Evolutionary conservation across 768 basidiomycete species (phyloP).

Genomic region (Lactarius sanguifluus): DNA sequence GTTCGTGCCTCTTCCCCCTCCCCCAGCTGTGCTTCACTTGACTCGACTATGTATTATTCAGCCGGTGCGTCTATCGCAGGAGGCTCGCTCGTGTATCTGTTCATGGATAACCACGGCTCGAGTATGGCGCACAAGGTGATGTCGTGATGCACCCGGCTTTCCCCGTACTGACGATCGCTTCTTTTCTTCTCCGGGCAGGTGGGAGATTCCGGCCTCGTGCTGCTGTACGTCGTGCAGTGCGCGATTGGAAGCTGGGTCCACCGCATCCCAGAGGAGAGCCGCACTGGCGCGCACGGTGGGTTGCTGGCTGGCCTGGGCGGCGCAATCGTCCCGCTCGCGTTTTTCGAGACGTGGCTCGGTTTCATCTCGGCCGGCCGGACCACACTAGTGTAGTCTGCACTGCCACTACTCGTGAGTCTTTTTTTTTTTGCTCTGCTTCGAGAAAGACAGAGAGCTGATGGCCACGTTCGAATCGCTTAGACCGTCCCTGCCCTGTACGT

Average conservation of each 20-base stretch:
- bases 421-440: not conserved
- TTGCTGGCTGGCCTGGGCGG: conserved; percentile 9
- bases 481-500: conserved; percentile 5
- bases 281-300: not conserved
- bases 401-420: conserved; percentile 21
- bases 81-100: conserved; percentile 22
- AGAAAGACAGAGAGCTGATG: not conserved
- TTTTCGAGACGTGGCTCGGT: conserved; percentile 17
- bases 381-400: not conserved
- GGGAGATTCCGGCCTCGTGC: conserved; percentile 6
- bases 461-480: not conserved
- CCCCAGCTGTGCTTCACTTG: not conserved
- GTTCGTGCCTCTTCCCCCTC: not conserved
- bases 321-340: conserved; percentile 14
- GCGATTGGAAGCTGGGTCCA: conserved; percentile 9
- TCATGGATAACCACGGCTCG: conserved; percentile 7
- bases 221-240: conserved; percentile 19
- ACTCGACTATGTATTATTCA: not conserved
- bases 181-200: not conserved
- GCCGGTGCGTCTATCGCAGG: conserved; percentile 12
- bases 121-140: conserved; percentile 12
- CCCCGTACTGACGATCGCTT: no score
- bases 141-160: not conserved
- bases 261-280: conserved; percentile 1
- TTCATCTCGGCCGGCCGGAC: not conserved